Evolutionary conservation across 495 filamentous ascomycete species (phyloP).

Genomic region (Penicillium antarcticum): DNA sequence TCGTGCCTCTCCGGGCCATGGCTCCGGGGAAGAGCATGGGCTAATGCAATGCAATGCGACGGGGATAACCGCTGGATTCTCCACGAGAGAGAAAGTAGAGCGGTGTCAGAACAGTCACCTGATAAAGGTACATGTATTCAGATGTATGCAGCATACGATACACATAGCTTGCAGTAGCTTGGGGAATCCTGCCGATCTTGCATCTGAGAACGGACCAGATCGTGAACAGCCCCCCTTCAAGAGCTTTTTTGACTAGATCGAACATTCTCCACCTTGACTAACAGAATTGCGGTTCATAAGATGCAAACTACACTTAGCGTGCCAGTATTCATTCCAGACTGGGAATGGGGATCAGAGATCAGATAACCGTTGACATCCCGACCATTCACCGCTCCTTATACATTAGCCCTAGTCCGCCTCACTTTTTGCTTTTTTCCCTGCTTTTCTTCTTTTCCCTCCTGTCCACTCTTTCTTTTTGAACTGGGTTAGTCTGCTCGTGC

Average conservation of each 20-base stretch:
- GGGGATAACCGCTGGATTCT: slow-evolving; percentile 16
- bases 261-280: slow-evolving; percentile 19
- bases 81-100: slow-evolving; percentile 16
- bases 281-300: slow-evolving; percentile 3
- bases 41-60: slow-evolving; percentile 32
- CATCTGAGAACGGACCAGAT: slow-evolving; percentile 29
- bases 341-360: slow-evolving; percentile 4
- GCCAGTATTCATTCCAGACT: background rate
- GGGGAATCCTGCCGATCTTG: slow-evolving; percentile 17
- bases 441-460: background rate
- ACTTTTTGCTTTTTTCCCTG: slow-evolving; percentile 3
- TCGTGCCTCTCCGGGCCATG: slow-evolving; percentile 3
- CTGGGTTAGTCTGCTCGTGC: background rate
- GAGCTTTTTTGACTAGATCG: slow-evolving; percentile 17
- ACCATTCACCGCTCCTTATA: slow-evolving; percentile 26
- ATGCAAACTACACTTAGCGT: background rate
- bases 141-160: background rate
- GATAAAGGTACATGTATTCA: slow-evolving; percentile 5
- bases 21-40: slow-evolving; percentile 22
- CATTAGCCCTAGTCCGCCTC: background rate
- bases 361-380: slow-evolving; percentile 20
- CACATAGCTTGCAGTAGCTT: slow-evolving; percentile 1
- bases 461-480: background rate
- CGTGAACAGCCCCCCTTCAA: slow-evolving; percentile 15
- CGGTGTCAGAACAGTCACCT: slow-evolving; percentile 25